Conservation (phyloP, 805 yeast species). For the Candida ficus region DNA sequence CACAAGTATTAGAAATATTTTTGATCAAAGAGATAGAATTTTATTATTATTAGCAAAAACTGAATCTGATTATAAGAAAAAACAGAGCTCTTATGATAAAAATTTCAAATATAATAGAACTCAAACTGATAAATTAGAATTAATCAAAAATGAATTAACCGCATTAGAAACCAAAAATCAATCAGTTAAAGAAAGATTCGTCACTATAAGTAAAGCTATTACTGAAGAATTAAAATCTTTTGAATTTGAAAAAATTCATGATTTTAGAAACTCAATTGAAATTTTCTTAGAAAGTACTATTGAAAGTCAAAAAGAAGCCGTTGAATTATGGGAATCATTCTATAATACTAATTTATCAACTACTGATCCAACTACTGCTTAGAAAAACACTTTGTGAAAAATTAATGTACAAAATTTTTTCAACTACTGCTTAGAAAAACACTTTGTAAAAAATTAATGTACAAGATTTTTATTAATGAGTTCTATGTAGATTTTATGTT, state of each 20-base stretch:
- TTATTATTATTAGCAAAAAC: constrained; percentile 42
- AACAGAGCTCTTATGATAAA: constrained; percentile 42
- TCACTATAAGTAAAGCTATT: constrained; percentile 59
- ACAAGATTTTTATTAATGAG: neutral
- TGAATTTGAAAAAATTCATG: constrained; percentile 72
- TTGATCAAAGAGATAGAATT: constrained; percentile 66
- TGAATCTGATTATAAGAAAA: constrained; percentile 44
- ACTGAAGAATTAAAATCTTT: constrained; percentile 61
- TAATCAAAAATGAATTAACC: constrained; percentile 54
- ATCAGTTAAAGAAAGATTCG: constrained; percentile 53
- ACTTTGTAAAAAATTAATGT: neutral
- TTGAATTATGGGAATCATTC: constrained; percentile 85
- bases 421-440: too few species aligned
- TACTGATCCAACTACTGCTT: neutral
- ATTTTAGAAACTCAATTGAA: constrained; percentile 85
- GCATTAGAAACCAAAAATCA: constrained; percentile 48
- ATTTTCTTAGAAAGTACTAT: constrained; percentile 85
- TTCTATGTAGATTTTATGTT: too few species aligned
- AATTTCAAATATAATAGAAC: constrained; percentile 40
- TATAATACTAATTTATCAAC: constrained; percentile 46
- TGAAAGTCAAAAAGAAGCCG: constrained; percentile 89
- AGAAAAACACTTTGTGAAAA: too few species aligned
- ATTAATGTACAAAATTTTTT: neutral
- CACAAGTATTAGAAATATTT: constrained; percentile 66
- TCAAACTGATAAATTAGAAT: constrained; percentile 58